These are phyloP conservation scores for Tulasnella calospora DNA, from an alignment of 768 basidiomycete genomes.

Conservation along the genomic window DNA sequence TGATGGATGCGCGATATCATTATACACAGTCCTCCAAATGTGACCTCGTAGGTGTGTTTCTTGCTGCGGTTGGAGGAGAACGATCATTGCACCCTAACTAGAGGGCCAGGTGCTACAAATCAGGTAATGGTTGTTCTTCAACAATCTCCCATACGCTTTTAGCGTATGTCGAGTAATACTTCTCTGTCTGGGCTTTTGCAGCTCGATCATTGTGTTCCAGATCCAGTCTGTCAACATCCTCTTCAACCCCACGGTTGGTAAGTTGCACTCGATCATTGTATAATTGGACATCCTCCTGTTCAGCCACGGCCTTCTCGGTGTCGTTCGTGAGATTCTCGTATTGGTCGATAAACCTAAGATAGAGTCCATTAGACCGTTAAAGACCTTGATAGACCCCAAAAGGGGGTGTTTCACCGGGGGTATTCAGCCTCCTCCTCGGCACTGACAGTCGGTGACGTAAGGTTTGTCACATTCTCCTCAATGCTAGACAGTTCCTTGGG, in stretches of 20 bases:
- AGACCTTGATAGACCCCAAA: no score
- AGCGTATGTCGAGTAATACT: conserved; percentile 12
- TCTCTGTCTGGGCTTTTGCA: conserved; percentile 29
- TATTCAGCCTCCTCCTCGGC: conserved; percentile 66
- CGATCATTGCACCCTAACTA: no score
- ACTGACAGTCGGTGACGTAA: conserved; percentile 60
- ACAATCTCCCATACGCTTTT: conserved; percentile 20
- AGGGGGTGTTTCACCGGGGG: conserved; percentile 50
- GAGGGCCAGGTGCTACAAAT: no score
- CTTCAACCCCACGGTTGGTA: conserved; percentile 37
- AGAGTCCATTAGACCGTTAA: background rate
- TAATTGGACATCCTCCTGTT: conserved; percentile 53
- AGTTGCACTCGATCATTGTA: conserved; percentile 53
- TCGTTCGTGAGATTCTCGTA: conserved; percentile 56
- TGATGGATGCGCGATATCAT: background rate
- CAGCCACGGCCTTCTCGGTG: conserved; percentile 50
- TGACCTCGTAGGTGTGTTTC: no score
- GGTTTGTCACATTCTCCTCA: conserved; percentile 51
- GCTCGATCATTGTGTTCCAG: conserved; percentile 28
- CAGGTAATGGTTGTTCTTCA: conserved; percentile 20
- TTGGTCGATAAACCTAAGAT: conserved; percentile 66
- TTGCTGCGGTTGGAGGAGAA: no score
- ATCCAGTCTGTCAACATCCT: background rate
- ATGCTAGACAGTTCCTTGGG: conserved; percentile 43
- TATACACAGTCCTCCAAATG: background rate